Evolutionary conservation across 345 rosid genomes (phyloP), one percentile per base, ranked within the genome.

Genomic region (Rhizophora mangle): DNA sequence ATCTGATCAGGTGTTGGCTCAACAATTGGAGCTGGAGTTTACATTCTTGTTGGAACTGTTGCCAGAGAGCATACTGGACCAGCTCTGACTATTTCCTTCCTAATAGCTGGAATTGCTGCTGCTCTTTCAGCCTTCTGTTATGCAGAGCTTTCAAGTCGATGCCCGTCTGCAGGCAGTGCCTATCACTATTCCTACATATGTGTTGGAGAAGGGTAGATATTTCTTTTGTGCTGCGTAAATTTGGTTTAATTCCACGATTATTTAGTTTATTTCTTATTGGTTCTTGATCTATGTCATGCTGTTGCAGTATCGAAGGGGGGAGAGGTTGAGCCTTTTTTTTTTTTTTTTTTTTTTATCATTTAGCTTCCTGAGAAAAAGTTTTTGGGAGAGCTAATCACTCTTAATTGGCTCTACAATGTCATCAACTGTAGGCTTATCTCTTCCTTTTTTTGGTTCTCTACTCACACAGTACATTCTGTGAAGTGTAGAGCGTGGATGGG

Each of bases 141-240:
- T 72, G 99, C 99, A 0, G 99, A 95, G 81, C 96, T 95, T 62
- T 87, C 99, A 62, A 83, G 91, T 80, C 91, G 98, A 0, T 95
- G 97, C 61, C 99, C 99, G 6, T 95, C 99, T 68, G 99, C 99
- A 73, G 99, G 99, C 74, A 95, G 99, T 86, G 99, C 99, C 36
- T 95, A 95, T 87, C 99, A 95, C 31, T 95, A 95, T 83, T 80
- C 99, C 0, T 95, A 95, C 77, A 88, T 95, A 29, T 95, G 98
- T 71, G 83, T 87, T 31, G 99, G 99, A 66, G 99, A 95, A 84
- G 93, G 94, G 99, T 95, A 76, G 31, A 59, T 51, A n/a, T 10
- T 21, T 26, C 3, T 27, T 47, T 8, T 39, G 31, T 29, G 46
- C 34, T 47, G 22, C 27, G 1, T 5, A 67, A 59, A 15, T 36